These are phyloP conservation scores for Fragaria nilgerrensis DNA, from an alignment of 306 rosid genomes.

Conservation along the genomic window DNA sequence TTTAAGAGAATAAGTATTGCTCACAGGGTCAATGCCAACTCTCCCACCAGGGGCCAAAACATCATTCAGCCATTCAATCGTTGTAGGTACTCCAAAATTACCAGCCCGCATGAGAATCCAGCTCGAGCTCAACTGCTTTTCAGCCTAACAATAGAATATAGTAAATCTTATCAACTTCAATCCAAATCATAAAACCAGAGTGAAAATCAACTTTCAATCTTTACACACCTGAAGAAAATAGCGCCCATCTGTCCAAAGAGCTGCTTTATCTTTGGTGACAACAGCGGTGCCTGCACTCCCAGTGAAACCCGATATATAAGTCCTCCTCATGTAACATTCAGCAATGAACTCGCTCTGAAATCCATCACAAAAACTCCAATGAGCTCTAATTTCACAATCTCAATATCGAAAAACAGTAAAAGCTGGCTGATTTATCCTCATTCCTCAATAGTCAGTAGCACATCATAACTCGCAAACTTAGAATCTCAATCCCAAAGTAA, in stretches of 20 bases:
- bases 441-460: not conserved
- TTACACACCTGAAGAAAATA: conserved; percentile 84
- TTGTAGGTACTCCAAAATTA: conserved; percentile 73
- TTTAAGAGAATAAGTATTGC: conserved; percentile 36
- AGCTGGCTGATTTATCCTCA: no score
- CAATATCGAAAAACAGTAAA: not conserved
- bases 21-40: conserved; percentile 97
- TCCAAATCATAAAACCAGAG: not conserved
- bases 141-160: conserved; percentile 53
- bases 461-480: not conserved
- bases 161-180: conserved; percentile 1
- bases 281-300: conserved; percentile 97
- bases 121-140: conserved; percentile 77
- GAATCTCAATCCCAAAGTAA: not conserved
- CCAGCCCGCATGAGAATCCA: conserved; percentile 99
- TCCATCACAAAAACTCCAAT: conserved; percentile 3
- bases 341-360: conserved; percentile 93
- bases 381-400: not conserved
- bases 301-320: conserved; percentile 78
- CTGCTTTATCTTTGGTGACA: conserved; percentile 85
- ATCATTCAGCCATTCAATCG: conserved; percentile 86
- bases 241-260: conserved; percentile 98
- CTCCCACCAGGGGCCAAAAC: conserved; percentile 81
- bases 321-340: conserved; percentile 80
- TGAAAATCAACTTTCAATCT: not conserved